Evolutionary conservation across 495 filamentous ascomycete species (phyloP), one percentile per base, ranked within the genome.

Genomic region (Penicillium turbatum): DNA sequence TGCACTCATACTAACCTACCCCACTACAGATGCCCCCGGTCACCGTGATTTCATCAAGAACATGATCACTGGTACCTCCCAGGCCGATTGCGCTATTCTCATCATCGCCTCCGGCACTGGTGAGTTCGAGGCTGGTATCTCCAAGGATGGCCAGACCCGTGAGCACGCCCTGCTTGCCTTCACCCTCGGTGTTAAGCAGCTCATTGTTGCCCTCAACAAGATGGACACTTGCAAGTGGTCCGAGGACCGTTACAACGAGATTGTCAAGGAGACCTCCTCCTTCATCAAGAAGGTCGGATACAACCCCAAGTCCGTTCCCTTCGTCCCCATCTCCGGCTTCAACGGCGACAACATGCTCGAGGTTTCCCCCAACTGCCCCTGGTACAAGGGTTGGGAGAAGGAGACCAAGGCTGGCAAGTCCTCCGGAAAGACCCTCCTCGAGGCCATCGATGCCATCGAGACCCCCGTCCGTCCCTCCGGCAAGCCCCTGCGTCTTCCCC

Each of bases 41-140:
- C 93, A 98, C 80, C 93, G 93, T 90, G 93, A 98, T 74, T 98
- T 98, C 82, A 98, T 98, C 89, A 98, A 98, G 93, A 97, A 96
- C 88, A 98, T 98, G 93, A 98, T 97, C 83, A 97, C 93, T 81
- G 93, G 93, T 88, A 97, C 93, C 69, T 97, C 93, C 73, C 93
- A 97, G 84, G 95, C 95, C 70, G 93, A 98, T 72, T 97, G 92
- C 80, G 93, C 95, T 69, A 89, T 98, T 78, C 92, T 98, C 84
- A 97, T 98, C 82, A 98, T 98, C 80, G 93, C 92, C 67, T 91
- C 93, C 69, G 93, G 93, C 80, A 96, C 92, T 88, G 93, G 93
- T 96, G 93, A 98, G 83, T 98, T 98, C 85, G 93, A 98, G 86
- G 93, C 93, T 87, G 93, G 93, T 97, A 98, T 98, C 87, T 98